Evolutionary conservation across 306 rosid species (phyloP), one percentile per base, ranked within the genome.

Genomic region (Gillenia trifoliata): DNA sequence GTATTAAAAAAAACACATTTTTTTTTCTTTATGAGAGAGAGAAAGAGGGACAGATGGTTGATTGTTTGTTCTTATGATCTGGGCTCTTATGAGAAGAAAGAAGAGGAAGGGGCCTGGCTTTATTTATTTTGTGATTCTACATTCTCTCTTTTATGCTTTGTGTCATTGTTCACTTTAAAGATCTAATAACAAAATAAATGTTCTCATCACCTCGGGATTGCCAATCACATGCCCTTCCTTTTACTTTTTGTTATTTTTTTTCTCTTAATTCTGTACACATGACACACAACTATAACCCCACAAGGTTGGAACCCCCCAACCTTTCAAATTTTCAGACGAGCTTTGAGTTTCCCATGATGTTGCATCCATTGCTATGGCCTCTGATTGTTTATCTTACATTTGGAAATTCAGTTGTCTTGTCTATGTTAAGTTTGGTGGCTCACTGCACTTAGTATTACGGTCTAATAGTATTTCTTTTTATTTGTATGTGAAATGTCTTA

Each of bases 161-260:
- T 64, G 75, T 64, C 71, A 71, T 49, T 72, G 11, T 43, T 38
- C 9, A 71, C 80, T 79, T 79, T 79, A 70, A 41, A 64, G 22
- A 68, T 74, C 74, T 50, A 15, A 15, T 45, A 45, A 45, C 52
- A 45, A 15, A 20, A 41, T 47, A 12, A 15, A 19, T 20, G 64
- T 73, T 43, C 49, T 25, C 50, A 64, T 40, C 17, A 11, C 83
- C 85, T 88, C 45, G 86, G 89, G 89, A 85, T 83, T 78, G 86
- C 77, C 64, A 33, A 70, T 5, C 69, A 38, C 70, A 67, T 15
- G 31, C 62, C 65, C 71, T 69, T 2, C 66, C 4, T 7, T 7
- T 57, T 57, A 1, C 15, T 56, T 23, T 59, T 25, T 28, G 11
- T 43, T 40, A 75, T 79, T 23, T 17, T 49, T 71, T 63, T 54